These are phyloP conservation scores for Podila minutissima DNA, from an alignment of 192 early-diverging fungal species.

Conservation along the genomic window DNA sequence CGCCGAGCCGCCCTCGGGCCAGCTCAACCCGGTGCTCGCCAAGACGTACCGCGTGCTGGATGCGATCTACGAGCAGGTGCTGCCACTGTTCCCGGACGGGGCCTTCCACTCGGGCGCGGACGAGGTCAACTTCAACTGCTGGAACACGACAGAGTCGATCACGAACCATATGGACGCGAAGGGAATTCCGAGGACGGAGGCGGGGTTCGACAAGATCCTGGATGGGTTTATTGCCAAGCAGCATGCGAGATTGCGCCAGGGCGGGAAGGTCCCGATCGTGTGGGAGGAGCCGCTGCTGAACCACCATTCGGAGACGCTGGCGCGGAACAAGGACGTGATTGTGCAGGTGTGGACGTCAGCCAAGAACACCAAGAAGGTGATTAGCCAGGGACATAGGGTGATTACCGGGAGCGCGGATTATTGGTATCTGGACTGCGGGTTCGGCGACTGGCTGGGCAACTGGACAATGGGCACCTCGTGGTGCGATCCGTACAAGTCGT, in stretches of 20 bases:
- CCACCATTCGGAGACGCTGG: conserved; percentile 54
- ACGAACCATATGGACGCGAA: conserved; percentile 33
- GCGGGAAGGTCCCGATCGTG: conserved; percentile 68
- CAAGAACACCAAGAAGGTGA: conserved; percentile 64
- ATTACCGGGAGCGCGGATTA: conserved; percentile 71
- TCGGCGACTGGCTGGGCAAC: conserved; percentile 71
- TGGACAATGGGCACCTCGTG: conserved; percentile 45
- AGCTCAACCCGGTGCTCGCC: conserved; percentile 76
- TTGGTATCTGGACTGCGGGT: conserved; percentile 85
- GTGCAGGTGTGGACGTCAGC: conserved; percentile 78
- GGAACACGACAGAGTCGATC: conserved; percentile 57
- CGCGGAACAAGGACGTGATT: conserved; percentile 66
- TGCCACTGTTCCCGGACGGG: conserved; percentile 73
- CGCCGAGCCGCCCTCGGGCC: conserved; percentile 83
- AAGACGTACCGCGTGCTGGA: conserved; percentile 72
- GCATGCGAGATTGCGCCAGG: conserved; percentile 52
- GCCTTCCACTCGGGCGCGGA: conserved; percentile 83
- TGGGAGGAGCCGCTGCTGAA: conserved; percentile 85
- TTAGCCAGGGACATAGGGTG: conserved; percentile 71
- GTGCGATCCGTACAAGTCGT: conserved; percentile 78
- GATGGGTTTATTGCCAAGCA: conserved; percentile 59
- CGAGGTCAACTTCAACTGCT: conserved; percentile 80
- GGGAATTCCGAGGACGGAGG: conserved; percentile 12
- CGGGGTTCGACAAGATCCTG: conserved; percentile 31
- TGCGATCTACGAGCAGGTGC: conserved; percentile 73